phyloP scores from a whole-genome alignment of 306 rosid genomes.

The Cotoneaster glaucophyllus region DNA sequence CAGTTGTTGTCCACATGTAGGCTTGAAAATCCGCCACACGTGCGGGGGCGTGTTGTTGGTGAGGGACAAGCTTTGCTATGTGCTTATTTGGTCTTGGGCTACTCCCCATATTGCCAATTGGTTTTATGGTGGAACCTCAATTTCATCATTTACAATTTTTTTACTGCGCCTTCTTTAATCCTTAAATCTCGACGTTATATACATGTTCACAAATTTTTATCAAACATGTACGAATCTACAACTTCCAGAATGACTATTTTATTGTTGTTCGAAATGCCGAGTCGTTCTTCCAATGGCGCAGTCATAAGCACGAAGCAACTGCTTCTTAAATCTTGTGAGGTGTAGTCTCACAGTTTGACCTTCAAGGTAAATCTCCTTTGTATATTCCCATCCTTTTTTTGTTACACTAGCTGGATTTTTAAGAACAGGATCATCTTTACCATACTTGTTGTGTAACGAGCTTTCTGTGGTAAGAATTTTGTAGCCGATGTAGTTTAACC shows the following conservation, averaged over 20 bases:
- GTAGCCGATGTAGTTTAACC: conserved; percentile 14
- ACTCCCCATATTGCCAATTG: too few species aligned
- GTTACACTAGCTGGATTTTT: conserved; percentile 9
- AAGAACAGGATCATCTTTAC: conserved; percentile 2
- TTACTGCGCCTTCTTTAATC: not conserved
- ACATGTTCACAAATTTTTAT: not conserved
- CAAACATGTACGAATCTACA: not conserved
- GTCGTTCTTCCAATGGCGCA: not conserved
- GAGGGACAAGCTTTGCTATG: too few species aligned
- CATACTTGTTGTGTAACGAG: not conserved
- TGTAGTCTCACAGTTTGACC: conserved; percentile 9
- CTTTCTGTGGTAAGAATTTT: conserved; percentile 7
- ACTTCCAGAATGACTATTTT: not conserved
- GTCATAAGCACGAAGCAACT: conserved; percentile 2
- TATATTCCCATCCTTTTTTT: conserved; percentile 1
- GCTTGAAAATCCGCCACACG: too few species aligned
- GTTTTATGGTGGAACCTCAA: too few species aligned
- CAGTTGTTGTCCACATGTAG: too few species aligned
- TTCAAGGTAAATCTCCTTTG: conserved; percentile 7
- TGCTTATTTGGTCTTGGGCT: too few species aligned
- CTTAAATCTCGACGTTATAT: not conserved
- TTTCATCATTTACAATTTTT: not conserved
- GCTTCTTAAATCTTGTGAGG: conserved; percentile 9
- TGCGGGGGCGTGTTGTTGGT: too few species aligned
- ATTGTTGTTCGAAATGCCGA: not conserved